Evolutionary conservation across 352 stramenopile species (phyloP).

Genomic region (Paralagenidium karlingii): DNA sequence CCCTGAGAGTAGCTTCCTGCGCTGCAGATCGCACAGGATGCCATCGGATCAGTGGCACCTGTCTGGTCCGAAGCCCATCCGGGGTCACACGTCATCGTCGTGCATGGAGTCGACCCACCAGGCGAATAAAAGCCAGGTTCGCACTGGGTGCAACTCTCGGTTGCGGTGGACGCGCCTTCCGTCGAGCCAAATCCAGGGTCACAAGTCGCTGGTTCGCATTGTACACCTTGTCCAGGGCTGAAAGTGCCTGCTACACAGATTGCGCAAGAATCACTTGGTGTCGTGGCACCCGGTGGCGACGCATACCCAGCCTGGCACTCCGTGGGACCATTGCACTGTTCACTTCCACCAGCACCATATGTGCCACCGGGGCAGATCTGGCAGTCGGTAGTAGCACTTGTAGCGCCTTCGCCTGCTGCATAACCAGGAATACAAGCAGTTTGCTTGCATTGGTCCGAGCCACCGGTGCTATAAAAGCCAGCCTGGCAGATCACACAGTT

Average conservation of each 20-base stretch:
- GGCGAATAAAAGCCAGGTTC: conserved; percentile 18
- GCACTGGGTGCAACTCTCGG: conserved; percentile 14
- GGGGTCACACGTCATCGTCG: conserved; percentile 11
- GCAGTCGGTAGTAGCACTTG: conserved; percentile 17
- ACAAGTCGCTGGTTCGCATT: conserved; percentile 17
- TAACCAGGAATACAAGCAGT: conserved; percentile 15
- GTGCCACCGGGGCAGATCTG: conserved; percentile 13
- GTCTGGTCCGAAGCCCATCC: conserved; percentile 15
- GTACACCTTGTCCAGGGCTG: conserved; percentile 10
- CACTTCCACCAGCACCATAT: conserved; percentile 15
- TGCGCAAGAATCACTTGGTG: conserved; percentile 14
- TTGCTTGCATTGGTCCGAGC: conserved; percentile 13
- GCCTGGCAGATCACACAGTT: conserved; percentile 15
- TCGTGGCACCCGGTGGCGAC: conserved; percentile 15
- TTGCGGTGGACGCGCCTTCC: conserved; percentile 11
- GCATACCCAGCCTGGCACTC: conserved; percentile 16
- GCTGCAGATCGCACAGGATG: conserved; percentile 17
- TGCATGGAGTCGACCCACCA: conserved; percentile 13
- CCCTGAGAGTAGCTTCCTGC: conserved; percentile 15
- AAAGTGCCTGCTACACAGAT: conserved; percentile 17
- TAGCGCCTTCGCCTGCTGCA: conserved; percentile 14
- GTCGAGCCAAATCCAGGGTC: conserved; percentile 16
- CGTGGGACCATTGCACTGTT: conserved; percentile 16
- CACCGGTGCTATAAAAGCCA: conserved; percentile 17
- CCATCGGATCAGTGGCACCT: conserved; percentile 8